Conservation (phyloP, 768 basidiomycete genomes). For the Podaxis pistillaris region DNA sequence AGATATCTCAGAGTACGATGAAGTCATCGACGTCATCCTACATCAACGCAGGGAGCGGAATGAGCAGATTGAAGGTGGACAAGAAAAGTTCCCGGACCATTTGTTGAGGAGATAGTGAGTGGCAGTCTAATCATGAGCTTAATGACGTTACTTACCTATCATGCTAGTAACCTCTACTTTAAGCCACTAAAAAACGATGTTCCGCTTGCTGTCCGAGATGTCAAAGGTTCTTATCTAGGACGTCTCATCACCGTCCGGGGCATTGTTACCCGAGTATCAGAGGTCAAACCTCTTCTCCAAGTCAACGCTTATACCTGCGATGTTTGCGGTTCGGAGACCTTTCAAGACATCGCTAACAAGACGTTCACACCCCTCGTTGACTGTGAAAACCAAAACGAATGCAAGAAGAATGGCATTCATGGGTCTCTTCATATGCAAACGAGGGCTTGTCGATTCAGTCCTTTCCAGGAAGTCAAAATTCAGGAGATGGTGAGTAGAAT, state of each 20-base stretch:
- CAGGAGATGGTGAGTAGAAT: conserved; percentile 84
- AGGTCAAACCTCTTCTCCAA: conserved; percentile 95
- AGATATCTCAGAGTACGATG: conserved; percentile 87
- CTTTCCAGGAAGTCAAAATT: conserved; percentile 98
- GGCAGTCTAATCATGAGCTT: neutral
- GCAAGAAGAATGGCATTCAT: conserved; percentile 81
- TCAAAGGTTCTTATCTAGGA: conserved; percentile 84
- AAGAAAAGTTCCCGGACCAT: conserved; percentile 85
- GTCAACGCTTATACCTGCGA: conserved; percentile 99
- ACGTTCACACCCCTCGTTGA: conserved; percentile 87
- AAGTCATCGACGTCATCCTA: conserved; percentile 95
- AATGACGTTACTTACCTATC: neutral
- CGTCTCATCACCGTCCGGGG: conserved; percentile 94
- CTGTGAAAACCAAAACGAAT: conserved; percentile 84
- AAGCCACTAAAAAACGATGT: conserved; percentile 75
- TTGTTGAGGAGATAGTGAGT: conserved; percentile 94
- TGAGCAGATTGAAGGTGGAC: conserved; percentile 69
- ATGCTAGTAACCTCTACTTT: conserved; percentile 87
- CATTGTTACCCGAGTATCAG: conserved; percentile 97
- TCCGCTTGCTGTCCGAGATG: conserved; percentile 87
- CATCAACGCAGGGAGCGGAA: conserved; percentile 92
- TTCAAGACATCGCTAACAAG: conserved; percentile 94
- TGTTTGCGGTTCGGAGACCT: conserved; percentile 96
- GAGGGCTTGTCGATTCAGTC: conserved; percentile 92
- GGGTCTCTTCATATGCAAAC: conserved; percentile 98